These are phyloP conservation scores for Striga hermonthica DNA, from an alignment of 305 asterid genomes.

Conservation along the genomic window DNA sequence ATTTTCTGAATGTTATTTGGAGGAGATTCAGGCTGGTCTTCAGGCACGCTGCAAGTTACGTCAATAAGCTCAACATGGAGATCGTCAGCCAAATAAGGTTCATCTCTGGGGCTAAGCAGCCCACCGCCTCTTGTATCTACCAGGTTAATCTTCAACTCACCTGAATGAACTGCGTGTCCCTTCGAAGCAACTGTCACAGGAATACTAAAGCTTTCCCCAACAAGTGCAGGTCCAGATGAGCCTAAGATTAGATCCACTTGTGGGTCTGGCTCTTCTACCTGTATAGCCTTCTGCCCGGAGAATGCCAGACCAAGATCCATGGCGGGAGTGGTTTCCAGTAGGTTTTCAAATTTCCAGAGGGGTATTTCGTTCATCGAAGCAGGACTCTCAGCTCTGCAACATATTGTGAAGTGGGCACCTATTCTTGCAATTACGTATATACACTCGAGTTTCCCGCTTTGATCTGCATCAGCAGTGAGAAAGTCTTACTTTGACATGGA, in stretches of 20 bases:
- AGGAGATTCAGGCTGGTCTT: constrained; percentile 42
- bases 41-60: constrained; percentile 48
- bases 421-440: constrained; percentile 85
- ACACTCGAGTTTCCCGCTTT: constrained; percentile 97
- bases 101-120: constrained; percentile 93
- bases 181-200: constrained; percentile 82
- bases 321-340: constrained; percentile 73
- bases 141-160: constrained; percentile 91
- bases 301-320: constrained; percentile 90
- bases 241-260: constrained; percentile 81
- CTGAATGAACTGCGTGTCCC: constrained; percentile 86
- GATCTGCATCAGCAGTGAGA: constrained; percentile 60
- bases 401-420: constrained; percentile 79
- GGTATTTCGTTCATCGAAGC: constrained; percentile 90
- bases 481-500: constrained; percentile 27
- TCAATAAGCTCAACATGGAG: constrained; percentile 93
- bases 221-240: constrained; percentile 85
- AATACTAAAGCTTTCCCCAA: constrained; percentile 80
- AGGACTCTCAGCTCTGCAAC: constrained; percentile 98
- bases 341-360: constrained; percentile 92
- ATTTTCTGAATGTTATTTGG: constrained; percentile 69
- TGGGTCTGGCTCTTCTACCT: constrained; percentile 99
- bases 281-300: constrained; percentile 93
- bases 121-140: constrained; percentile 97
- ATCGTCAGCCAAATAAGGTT: constrained; percentile 70